Conservation (phyloP, 176 grass and related monocot genomes). For the Avena sativa region DNA sequence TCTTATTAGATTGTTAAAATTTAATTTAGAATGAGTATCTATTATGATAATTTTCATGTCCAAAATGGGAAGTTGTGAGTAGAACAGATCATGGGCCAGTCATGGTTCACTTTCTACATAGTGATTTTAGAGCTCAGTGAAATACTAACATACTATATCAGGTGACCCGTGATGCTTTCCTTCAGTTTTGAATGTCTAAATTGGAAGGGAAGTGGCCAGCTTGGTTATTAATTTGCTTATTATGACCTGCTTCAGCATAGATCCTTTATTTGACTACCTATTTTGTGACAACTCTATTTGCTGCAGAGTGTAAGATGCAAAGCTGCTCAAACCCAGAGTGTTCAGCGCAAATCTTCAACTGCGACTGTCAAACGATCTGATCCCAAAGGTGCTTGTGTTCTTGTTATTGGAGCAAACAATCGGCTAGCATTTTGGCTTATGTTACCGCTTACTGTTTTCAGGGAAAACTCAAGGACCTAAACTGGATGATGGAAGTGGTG, state of each 20-base stretch:
- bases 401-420: not conserved
- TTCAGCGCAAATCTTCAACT: slow-evolving; percentile 59
- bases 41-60: slow-evolving; percentile 18
- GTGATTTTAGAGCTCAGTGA: not conserved
- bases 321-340: slow-evolving; percentile 59
- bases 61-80: slow-evolving; percentile 26
- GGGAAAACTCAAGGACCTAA: slow-evolving; percentile 55
- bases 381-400: slow-evolving; percentile 47
- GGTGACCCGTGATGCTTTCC: slow-evolving; percentile 3
- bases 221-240: slow-evolving; percentile 19
- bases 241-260: not conserved
- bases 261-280: slow-evolving; percentile 4
- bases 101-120: not conserved
- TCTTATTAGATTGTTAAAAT: slow-evolving; percentile 2
- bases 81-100: not conserved
- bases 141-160: not conserved
- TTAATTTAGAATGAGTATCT: slow-evolving; percentile 14
- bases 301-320: slow-evolving; percentile 51
- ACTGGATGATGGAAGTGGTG: slow-evolving; percentile 54
- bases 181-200: slow-evolving; percentile 1
- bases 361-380: slow-evolving; percentile 55
- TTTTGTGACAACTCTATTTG: slow-evolving; percentile 12
- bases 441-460: not conserved
- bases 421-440: not conserved
- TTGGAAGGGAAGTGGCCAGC: not conserved